Percentiles rank a stretch among this genome's conserved stretches.
Evolutionary conservation across 2,329 filamentous ascomycete species (phyloP).

Genomic region (Colletotrichum spaethianum): DNA sequence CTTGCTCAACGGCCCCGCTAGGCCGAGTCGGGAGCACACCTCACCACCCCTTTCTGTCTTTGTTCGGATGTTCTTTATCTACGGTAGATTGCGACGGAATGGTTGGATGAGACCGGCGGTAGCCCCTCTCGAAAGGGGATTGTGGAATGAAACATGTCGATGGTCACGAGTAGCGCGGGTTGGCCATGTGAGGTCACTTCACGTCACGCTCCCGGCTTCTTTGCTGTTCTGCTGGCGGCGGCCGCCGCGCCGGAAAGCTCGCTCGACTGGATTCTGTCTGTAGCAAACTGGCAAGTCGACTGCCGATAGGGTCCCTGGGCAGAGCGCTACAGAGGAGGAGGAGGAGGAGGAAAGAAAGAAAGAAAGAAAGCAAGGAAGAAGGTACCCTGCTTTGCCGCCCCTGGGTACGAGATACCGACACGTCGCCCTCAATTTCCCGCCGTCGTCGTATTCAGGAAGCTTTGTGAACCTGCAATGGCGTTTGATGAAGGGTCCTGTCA

Average conservation of each 20-base stretch:
- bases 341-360: too few species aligned
- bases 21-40: not conserved
- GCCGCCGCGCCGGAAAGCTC: too few species aligned
- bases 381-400: not conserved
- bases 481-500: too few species aligned
- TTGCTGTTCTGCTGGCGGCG: not conserved
- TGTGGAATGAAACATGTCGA: not conserved
- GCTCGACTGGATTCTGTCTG: too few species aligned
- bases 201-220: not conserved
- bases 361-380: not conserved
- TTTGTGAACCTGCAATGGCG: not conserved
- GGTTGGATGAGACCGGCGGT: too few species aligned
- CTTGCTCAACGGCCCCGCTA: not conserved
- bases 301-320: too few species aligned
- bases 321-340: too few species aligned
- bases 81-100: too few species aligned
- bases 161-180: not conserved
- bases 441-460: not conserved
- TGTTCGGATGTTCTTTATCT: not conserved
- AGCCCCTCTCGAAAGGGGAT: not conserved
- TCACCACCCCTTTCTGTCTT: not conserved
- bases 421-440: conserved; percentile 29
- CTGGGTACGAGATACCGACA: conserved; percentile 3
- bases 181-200: not conserved
- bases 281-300: too few species aligned